Evolutionary conservation across 441 rosid species (phyloP), one percentile per base, ranked within the genome.

Genomic region (Omphalea diandra): DNA sequence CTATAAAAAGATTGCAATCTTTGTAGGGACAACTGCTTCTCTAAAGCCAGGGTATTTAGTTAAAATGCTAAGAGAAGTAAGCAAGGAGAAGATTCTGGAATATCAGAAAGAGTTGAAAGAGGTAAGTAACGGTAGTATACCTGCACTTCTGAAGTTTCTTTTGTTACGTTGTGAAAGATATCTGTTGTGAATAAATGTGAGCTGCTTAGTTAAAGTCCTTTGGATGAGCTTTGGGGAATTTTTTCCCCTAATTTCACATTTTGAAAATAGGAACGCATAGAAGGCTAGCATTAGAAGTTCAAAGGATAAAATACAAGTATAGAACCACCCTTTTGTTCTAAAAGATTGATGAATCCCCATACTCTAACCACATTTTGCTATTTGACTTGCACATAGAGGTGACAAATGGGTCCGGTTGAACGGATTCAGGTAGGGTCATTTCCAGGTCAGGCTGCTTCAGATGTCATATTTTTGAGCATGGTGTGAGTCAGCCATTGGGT

Each of bases 1-100:
- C 73, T 91, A 94, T 64, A 87, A 78, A 69, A 91, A 83, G 80
- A 84, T 94, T 71, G 82, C 98, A 17, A 74, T 94, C 61, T 94
- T 94, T 70, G 88, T 94, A 49, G 90, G 82, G 73, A 84, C 95
- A 20, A 24, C 76, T 12, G 79, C 83, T 61, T 90, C 98, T 32
- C 68, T 88, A 63, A 70, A 86, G 80, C 94, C 87, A 1, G 90
- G 95, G 17, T 86, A 77, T 83, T 81, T 94, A 35, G 90, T 79
- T 67, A 69, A 82, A 47, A 68, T 81, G 85, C 88, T 94, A 70
- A 83, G 92, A 83, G 72, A 77, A 27, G 81, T 91, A 17, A 43
- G 83, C 14, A 57, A 73, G 3, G 67, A 87, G 69, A 84, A 79
- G 81, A 87, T 91, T 56, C 69, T 94, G 50, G 91, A 85, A 74